These are phyloP conservation scores for Theobroma grandiflorum DNA, from an alignment of 441 rosid genomes.

Conservation along the genomic window DNA sequence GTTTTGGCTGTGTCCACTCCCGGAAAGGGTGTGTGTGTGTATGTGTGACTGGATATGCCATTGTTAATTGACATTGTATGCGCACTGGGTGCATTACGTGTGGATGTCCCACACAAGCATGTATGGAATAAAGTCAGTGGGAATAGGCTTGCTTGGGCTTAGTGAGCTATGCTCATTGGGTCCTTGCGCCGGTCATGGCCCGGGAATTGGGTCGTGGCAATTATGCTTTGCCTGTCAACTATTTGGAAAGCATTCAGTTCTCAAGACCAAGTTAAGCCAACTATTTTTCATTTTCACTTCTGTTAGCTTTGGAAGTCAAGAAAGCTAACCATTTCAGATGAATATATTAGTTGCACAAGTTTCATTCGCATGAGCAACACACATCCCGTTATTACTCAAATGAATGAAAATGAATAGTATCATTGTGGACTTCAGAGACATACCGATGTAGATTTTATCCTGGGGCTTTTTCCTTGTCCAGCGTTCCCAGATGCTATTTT, in stretches of 20 bases:
- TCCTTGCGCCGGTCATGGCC: no score
- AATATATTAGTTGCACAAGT: constrained; percentile 10
- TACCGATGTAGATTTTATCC: constrained; percentile 70
- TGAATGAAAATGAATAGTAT: constrained; percentile 9
- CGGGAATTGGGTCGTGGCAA: no score
- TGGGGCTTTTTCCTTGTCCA: constrained; percentile 76
- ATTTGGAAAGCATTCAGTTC: constrained; percentile 4
- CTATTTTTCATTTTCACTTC: constrained; percentile 5
- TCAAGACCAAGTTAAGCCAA: constrained; percentile 4
- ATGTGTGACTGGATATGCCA: no score
- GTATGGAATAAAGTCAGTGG: no score
- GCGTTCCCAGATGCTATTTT: constrained; percentile 90
- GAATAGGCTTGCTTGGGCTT: no score
- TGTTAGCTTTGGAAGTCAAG: neutral
- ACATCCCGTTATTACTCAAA: constrained; percentile 1
- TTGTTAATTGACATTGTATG: no score
- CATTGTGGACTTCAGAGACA: constrained; percentile 37
- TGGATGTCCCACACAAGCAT: no score
- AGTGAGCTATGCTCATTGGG: no score
- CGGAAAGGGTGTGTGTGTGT: no score
- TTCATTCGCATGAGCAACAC: constrained; percentile 6
- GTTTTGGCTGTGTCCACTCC: no score
- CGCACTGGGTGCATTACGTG: no score
- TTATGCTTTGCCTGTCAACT: neutral
- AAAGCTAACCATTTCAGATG: neutral